Evolutionary conservation across 148 eudicot species (phyloP).

Genomic region (Rhododendron simsii): DNA sequence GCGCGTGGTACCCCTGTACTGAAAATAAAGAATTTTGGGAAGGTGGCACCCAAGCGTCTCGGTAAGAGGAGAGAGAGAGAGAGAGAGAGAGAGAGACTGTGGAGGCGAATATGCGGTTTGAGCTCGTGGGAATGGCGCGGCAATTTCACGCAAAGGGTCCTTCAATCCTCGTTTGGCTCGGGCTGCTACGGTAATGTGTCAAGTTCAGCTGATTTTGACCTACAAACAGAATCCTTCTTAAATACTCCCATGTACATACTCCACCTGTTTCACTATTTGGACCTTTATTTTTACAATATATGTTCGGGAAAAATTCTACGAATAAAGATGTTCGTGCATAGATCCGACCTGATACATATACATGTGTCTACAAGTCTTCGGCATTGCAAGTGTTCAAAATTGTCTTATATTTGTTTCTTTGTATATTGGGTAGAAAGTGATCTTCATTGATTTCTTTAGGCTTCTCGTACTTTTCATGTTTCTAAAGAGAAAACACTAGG

Average conservation of each 20-base stretch:
- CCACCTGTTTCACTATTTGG: too few species aligned
- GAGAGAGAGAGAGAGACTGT: background rate
- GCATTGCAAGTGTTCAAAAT: too few species aligned
- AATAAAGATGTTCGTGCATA: too few species aligned
- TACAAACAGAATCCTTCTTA: background rate
- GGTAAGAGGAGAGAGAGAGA: background rate
- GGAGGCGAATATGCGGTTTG: background rate
- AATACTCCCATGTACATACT: too few species aligned
- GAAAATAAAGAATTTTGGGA: background rate
- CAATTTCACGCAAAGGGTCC: background rate
- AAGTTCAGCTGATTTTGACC: background rate
- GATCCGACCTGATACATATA: too few species aligned
- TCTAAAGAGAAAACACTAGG: too few species aligned
- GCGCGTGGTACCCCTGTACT: rapidly evolving
- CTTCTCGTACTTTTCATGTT: too few species aligned
- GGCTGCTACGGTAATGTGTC: background rate
- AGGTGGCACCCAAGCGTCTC: constrained; percentile 1
- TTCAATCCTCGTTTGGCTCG: background rate
- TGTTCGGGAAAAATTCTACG: too few species aligned
- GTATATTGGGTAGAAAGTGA: too few species aligned
- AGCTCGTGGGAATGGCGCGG: background rate
- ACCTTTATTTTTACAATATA: background rate
- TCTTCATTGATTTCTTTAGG: too few species aligned
- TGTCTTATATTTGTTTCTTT: too few species aligned
- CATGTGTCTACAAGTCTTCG: too few species aligned